phyloP scores from a whole-genome alignment of 345 rosid species.

The Corchorus capsularis region DNA sequence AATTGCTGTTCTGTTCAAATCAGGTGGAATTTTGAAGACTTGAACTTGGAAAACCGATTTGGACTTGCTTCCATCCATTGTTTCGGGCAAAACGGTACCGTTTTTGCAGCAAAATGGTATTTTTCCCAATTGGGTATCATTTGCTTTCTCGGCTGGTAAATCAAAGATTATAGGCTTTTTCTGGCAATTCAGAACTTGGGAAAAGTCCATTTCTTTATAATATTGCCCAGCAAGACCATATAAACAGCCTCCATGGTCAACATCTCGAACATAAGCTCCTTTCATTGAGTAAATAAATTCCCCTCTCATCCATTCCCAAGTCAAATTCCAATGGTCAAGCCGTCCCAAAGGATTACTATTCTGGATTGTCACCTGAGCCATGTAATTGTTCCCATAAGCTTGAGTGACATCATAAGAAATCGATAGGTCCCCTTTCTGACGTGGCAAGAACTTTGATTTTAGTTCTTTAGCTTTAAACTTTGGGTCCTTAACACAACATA shows the following conservation, averaged over 20 bases:
- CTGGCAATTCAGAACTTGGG: slow-evolving; percentile 44
- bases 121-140: slow-evolving; percentile 44
- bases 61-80: slow-evolving; percentile 41
- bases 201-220: slow-evolving; percentile 40
- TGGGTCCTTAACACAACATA: slow-evolving; percentile 40
- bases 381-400: slow-evolving; percentile 32
- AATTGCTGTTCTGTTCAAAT: slow-evolving; percentile 43
- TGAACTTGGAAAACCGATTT: slow-evolving; percentile 43
- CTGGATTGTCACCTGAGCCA: slow-evolving; percentile 49
- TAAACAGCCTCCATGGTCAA: slow-evolving; percentile 44
- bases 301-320: slow-evolving; percentile 62
- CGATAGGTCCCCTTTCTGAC: slow-evolving; percentile 47
- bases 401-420: slow-evolving; percentile 46
- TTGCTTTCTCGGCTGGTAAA: slow-evolving; percentile 39
- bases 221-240: slow-evolving; percentile 43
- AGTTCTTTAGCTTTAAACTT: slow-evolving; percentile 16
- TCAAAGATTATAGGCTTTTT: slow-evolving; percentile 45
- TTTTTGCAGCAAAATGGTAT: slow-evolving; percentile 54
- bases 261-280: slow-evolving; percentile 44
- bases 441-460: slow-evolving; percentile 29
- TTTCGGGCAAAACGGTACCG: slow-evolving; percentile 44
- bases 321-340: slow-evolving; percentile 61
- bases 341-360: slow-evolving; percentile 50
- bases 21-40: slow-evolving; percentile 59
- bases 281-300: slow-evolving; percentile 54